A percentile compares a stretch with the other conserved stretches of the same genome.
Evolutionary conservation across 495 filamentous ascomycete species (phyloP).

Genomic region (Podospora sp.): DNA sequence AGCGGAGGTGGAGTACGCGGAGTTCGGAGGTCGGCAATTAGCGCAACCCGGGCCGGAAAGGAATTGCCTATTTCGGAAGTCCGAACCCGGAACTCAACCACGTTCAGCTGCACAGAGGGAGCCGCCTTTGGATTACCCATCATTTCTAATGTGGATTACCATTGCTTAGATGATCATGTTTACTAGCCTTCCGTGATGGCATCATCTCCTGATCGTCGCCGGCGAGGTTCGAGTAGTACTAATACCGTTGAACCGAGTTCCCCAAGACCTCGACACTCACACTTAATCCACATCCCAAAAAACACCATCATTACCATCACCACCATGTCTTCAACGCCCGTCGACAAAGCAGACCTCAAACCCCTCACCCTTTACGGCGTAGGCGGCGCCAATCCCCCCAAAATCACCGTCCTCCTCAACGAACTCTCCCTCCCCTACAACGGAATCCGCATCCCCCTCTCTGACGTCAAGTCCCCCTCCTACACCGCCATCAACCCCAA

Average conservation of each 20-base stretch:
- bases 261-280: too few relatives aligned
- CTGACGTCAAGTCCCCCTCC: constrained; percentile 58
- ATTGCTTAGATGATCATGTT: background rate
- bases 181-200: background rate
- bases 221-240: background rate
- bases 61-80: background rate
- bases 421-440: constrained; percentile 64
- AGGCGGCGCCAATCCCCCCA: constrained; percentile 50
- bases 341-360: constrained; percentile 28
- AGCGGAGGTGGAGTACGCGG: background rate
- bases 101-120: background rate
- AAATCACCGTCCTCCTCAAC: constrained; percentile 65
- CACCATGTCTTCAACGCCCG: background rate
- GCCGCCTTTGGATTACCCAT: background rate
- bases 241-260: background rate
- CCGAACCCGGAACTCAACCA: background rate
- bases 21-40: background rate
- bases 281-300: too few relatives aligned
- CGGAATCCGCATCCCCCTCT: constrained; percentile 42
- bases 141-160: background rate
- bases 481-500: constrained; percentile 70
- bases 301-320: too few relatives aligned
- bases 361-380: constrained; percentile 43
- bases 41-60: background rate
- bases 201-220: background rate